phyloP scores from a whole-genome alignment of 73 alveolate species.

The Paraurostyla sp. region DNA sequence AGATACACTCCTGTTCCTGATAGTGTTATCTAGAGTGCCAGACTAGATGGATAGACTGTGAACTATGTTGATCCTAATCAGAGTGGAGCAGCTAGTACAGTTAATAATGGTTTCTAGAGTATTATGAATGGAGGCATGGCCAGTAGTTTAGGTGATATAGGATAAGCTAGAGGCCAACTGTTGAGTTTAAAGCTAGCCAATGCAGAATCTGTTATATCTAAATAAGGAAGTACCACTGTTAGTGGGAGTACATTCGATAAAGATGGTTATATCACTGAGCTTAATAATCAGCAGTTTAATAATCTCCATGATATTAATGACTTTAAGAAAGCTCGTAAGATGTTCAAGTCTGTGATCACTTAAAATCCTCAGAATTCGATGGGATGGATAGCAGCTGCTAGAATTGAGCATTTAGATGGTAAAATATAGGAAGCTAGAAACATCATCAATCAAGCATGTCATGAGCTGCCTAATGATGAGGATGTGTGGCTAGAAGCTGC shows the following conservation, averaged over 20 bases:
- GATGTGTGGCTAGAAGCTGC: slow-evolving; percentile 98
- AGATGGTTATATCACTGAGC: slow-evolving; percentile 83
- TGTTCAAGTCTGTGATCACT: slow-evolving; percentile 84
- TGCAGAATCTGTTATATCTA: slow-evolving; percentile 49
- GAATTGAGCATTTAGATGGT: slow-evolving; percentile 97
- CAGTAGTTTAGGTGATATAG: slow-evolving; percentile 61
- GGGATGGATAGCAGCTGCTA: slow-evolving; percentile 97
- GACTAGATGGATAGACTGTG: slow-evolving; percentile 55
- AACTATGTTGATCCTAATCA: slow-evolving; percentile 68
- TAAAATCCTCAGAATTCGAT: slow-evolving; percentile 92
- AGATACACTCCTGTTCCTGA: slow-evolving; percentile 89
- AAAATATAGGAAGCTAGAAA: slow-evolving; percentile 92
- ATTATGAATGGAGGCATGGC: slow-evolving; percentile 37
- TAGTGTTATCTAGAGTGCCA: slow-evolving; percentile 69
- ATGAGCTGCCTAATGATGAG: slow-evolving; percentile 89
- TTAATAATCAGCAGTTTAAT: slow-evolving; percentile 48
- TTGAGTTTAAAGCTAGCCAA: slow-evolving; percentile 72
- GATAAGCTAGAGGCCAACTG: slow-evolving; percentile 74
- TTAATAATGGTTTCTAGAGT: background rate
- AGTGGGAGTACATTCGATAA: slow-evolving; percentile 72
- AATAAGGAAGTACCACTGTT: slow-evolving; percentile 52
- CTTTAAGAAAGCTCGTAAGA: slow-evolving; percentile 89
- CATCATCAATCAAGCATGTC: slow-evolving; percentile 87
- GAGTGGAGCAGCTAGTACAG: background rate
- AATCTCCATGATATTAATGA: slow-evolving; percentile 89